Base-by-base conservation (phyloP, 176 grass and related monocot genomes). In the Zea luxurians region DNA sequence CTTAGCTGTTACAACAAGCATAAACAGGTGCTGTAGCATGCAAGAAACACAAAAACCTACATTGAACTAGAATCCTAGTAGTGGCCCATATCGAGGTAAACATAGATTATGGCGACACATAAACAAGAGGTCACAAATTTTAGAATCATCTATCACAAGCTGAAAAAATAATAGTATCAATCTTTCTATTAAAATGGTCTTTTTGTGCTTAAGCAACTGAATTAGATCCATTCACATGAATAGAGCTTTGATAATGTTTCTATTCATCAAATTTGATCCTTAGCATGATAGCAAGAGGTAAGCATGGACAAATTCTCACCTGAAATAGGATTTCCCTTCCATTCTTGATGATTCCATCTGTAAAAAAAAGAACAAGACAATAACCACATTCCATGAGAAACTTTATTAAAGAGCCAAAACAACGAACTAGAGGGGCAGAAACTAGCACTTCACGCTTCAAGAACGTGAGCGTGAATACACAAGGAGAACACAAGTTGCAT, bases 271-370 rank as follows among this genome's bases (percentile, higher is more conserved):
- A 58, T 66, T 59, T 47, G 3, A 74, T 69, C 4, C 48, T 82
- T 35, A 75, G 60, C 17, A 62, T 40, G 20, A 73, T 6, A 48
- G n/a, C 17, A 79, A 50, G 46, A 70, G 8, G 48, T 11, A 50
- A 37, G 10, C 8, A 7, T 53, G 11, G 13, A 35, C 37, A 35
- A 45, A 44, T 77, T 68, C 63, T 79, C 57, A 97, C 95, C 89
- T 97, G 95, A 49, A 94, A 75, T 75, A 97, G 64, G 12, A 97
- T 94, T 76, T 97, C 95, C 78, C 91, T 94, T 87, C 95, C 95
- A 59, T 85, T 80, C 80, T 84, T 90, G 38, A 97, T 92, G 69
- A 92, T 45, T 5, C 52, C 84, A 20, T 66, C 91, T 93, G 83
- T 16, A 1, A 42, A 52, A 17, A 21, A 42, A 74, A 65, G 55